Base-by-base conservation (phyloP, 441 rosid genomes). In the Flueggea neowawraea region DNA sequence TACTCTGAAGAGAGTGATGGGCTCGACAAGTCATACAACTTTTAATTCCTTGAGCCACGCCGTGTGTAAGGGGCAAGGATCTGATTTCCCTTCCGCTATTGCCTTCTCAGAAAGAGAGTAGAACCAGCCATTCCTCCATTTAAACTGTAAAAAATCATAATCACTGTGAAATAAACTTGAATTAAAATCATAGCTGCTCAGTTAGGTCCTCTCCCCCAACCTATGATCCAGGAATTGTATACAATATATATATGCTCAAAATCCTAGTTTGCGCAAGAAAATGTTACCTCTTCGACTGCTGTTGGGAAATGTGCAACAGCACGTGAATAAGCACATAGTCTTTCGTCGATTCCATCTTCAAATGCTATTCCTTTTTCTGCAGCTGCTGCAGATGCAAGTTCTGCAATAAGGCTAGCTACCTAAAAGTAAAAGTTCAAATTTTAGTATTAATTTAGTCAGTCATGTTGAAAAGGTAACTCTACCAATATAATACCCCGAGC, bases 51-150 rank as follows among this genome's bases (percentile, higher is more conserved):
- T 90, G 51, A 90, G 90, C 98, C 98, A 90, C 15, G 85, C 74
- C 2, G 98, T 88, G 58, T 90, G 98, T 28, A 88, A 80, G 36
- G 91, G 89, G 50, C 98, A 90, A 0, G 98, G 93, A 72, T 93
- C 98, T 6, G 91, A 81, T 63, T 82, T 90, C 64, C 93, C 93
- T 70, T 76, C 69, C 0, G 83, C 74, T 14, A 79, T 71, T 14
- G 91, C 95, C 69, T 90, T 93, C 90, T 90, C 82, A 0, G 98
- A 81, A 36, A 90, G 81, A 31, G 88, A 82, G 68, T 86, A 90
- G 82, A 93, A 90, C 97, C 96, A 93, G 17, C 98, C 97, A 68
- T 90, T 93, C 75, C 96, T 88, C 97, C 98, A 93, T 66, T 93
- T 93, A 78, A 93, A 90, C 98, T 90, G 93, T 68, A 77, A 31